Evolutionary conservation across 768 basidiomycete species (phyloP).

Genomic region (Ramaria sp.): DNA sequence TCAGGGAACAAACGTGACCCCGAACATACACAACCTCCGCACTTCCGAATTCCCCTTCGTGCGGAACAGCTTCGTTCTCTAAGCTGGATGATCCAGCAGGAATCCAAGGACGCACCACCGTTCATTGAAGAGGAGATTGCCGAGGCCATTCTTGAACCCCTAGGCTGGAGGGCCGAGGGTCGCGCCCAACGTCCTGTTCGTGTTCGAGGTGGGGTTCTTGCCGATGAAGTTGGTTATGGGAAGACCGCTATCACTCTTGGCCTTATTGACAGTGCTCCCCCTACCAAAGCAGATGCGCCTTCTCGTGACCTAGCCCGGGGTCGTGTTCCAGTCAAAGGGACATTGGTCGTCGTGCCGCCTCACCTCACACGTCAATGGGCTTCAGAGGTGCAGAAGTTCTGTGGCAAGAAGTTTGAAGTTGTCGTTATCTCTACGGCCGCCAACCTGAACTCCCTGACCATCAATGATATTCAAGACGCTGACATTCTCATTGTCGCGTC

Average conservation of each 20-base stretch:
- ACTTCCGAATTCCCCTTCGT: slow-evolving; percentile 65
- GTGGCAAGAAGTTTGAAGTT: slow-evolving; percentile 46
- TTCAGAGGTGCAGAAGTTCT: slow-evolving; percentile 78
- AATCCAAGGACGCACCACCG: slow-evolving; percentile 47
- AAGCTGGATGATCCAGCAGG: slow-evolving; percentile 85
- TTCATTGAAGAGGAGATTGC: slow-evolving; percentile 94
- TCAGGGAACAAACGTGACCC: slow-evolving; percentile 66
- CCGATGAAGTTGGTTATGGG: slow-evolving; percentile 94
- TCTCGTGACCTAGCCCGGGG: slow-evolving; percentile 31
- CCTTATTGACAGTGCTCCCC: slow-evolving; percentile 65
- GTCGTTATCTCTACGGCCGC: slow-evolving; percentile 56
- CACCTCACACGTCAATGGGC: slow-evolving; percentile 88
- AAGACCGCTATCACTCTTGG: slow-evolving; percentile 94
- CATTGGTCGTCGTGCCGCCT: slow-evolving; percentile 78
- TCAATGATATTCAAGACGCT: slow-evolving; percentile 66
- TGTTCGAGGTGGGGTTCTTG: slow-evolving; percentile 83
- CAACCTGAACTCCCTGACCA: slow-evolving; percentile 59
- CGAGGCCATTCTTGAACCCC: slow-evolving; percentile 73
- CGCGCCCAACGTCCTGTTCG: slow-evolving; percentile 67
- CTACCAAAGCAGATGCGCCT: slow-evolving; percentile 29
- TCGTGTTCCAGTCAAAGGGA: slow-evolving; percentile 70
- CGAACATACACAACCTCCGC: slow-evolving; percentile 64
- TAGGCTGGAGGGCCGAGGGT: slow-evolving; percentile 94
- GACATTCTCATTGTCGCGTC: slow-evolving; percentile 84
- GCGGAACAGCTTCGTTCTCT: slow-evolving; percentile 84